Percentiles rank a stretch among this genome's conserved stretches.
Evolutionary conservation across 345 rosid genomes (phyloP).

Genomic region (Dimocarpus longan): DNA sequence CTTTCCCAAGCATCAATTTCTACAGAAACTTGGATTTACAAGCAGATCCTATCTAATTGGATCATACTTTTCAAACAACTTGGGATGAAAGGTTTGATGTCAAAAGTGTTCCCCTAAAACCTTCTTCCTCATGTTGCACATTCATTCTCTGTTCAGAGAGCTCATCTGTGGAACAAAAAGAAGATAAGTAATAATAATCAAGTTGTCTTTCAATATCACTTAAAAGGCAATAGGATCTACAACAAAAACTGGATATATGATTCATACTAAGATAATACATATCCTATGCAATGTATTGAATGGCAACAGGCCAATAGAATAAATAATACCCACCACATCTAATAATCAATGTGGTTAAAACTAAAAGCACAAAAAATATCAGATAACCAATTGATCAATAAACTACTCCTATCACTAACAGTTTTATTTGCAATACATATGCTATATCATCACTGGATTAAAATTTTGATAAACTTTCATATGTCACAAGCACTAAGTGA

Average conservation of each 20-base stretch:
- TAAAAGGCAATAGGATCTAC: not conserved
- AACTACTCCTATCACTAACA: not conserved
- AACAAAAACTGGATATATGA: not conserved
- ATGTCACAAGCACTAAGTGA: not conserved
- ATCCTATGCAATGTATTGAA: not conserved
- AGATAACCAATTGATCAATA: too few relatives aligned
- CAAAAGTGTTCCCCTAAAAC: conserved; percentile 90
- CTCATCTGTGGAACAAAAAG: conserved; percentile 62
- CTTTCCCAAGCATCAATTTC: conserved; percentile 25
- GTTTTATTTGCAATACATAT: not conserved
- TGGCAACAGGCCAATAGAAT: not conserved
- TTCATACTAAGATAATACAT: not conserved
- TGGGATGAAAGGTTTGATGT: conserved; percentile 69
- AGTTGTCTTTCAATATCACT: not conserved
- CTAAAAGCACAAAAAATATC: not conserved
- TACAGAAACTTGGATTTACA: conserved; percentile 19
- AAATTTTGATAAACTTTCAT: not conserved
- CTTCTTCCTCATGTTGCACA: conserved; percentile 66
- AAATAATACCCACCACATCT: not conserved
- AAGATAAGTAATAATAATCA: not conserved
- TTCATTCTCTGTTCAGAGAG: conserved; percentile 66
- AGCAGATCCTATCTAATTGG: conserved; percentile 5
- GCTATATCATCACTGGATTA: not conserved
- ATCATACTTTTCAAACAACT: conserved; percentile 43
- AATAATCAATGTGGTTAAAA: not conserved